Evolutionary conservation across 345 rosid species (phyloP).

Genomic region (Eucalyptus albens): DNA sequence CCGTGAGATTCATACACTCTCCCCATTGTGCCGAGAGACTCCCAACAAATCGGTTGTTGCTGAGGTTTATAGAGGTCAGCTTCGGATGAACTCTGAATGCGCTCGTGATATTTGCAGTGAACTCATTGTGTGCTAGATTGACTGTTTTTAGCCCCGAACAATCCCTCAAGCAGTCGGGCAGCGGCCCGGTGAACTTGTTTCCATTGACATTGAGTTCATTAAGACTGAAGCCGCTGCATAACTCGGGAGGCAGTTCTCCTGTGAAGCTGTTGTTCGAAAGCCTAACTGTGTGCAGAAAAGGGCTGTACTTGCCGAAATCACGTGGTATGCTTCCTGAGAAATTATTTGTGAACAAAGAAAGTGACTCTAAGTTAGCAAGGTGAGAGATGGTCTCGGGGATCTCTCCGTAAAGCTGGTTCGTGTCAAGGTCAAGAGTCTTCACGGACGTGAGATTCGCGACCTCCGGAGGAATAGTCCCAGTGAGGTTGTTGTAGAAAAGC

Average conservation of each 20-base stretch:
- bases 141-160: slow-evolving; percentile 22
- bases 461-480: slow-evolving; percentile 39
- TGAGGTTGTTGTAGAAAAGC: slow-evolving; percentile 30
- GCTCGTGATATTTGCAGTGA: slow-evolving; percentile 37
- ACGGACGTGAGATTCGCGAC: slow-evolving; percentile 34
- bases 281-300: no score
- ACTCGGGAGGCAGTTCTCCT: slow-evolving; percentile 42
- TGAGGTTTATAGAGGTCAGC: slow-evolving; percentile 19
- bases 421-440: slow-evolving; percentile 17
- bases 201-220: slow-evolving; percentile 8
- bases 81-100: slow-evolving; percentile 37
- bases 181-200: slow-evolving; percentile 41
- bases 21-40: slow-evolving; percentile 49
- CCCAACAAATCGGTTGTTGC: slow-evolving; percentile 35
- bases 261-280: slow-evolving; percentile 44
- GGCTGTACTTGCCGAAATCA: slow-evolving; percentile 44
- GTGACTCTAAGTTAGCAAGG: slow-evolving; percentile 4
- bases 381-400: slow-evolving; percentile 35
- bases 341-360: slow-evolving; percentile 31
- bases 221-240: slow-evolving; percentile 33
- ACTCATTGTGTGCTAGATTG: slow-evolving; percentile 33
- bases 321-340: slow-evolving; percentile 39
- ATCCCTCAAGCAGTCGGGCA: slow-evolving; percentile 47
- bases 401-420: slow-evolving; percentile 34
- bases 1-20: slow-evolving; percentile 32